A percentile compares a stretch with the other conserved stretches of the same genome.
These are phyloP conservation scores for Suhomyces anneliseae DNA, from an alignment of 1,139 yeast species.

Conservation along the genomic window DNA sequence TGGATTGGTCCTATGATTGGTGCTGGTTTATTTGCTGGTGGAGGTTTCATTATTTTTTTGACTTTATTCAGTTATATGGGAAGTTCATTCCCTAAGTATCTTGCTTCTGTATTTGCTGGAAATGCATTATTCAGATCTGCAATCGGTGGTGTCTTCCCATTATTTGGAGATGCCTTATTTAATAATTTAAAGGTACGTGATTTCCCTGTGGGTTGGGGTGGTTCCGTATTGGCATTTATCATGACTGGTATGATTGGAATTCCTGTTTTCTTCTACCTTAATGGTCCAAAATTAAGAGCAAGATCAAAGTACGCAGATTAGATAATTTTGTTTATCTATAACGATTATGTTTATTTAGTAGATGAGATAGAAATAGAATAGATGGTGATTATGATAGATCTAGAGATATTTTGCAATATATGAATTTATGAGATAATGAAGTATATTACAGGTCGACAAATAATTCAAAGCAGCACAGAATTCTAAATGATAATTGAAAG, in stretches of 20 bases:
- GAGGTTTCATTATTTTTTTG: conserved; percentile 43
- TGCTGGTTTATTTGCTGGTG: conserved; percentile 34
- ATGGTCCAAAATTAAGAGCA: conserved; percentile 51
- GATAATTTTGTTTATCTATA: no score
- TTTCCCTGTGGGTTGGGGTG: conserved; percentile 59
- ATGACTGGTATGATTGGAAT: conserved; percentile 41
- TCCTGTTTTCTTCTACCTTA: conserved; percentile 46
- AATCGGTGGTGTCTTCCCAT: conserved; percentile 62
- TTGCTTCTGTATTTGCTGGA: conserved; percentile 61
- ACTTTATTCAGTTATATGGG: conserved; percentile 35
- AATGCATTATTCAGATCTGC: conserved; percentile 52
- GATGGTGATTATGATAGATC: no score
- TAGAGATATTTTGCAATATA: no score
- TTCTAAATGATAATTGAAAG: no score
- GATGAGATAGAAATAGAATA: no score
- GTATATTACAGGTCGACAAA: no score
- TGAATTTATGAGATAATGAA: no score
- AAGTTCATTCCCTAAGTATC: conserved; percentile 34
- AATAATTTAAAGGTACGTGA: conserved; percentile 38
- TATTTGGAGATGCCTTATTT: conserved; percentile 55
- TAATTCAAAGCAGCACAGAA: no score
- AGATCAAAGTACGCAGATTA: conserved; percentile 40
- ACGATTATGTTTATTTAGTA: no score
- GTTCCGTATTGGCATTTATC: conserved; percentile 48
- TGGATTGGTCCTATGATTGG: conserved; percentile 48